Evolutionary conservation across 2,329 filamentous ascomycete species (phyloP), one percentile per base, ranked within the genome.

Genomic region (Botrytis fabae): DNA sequence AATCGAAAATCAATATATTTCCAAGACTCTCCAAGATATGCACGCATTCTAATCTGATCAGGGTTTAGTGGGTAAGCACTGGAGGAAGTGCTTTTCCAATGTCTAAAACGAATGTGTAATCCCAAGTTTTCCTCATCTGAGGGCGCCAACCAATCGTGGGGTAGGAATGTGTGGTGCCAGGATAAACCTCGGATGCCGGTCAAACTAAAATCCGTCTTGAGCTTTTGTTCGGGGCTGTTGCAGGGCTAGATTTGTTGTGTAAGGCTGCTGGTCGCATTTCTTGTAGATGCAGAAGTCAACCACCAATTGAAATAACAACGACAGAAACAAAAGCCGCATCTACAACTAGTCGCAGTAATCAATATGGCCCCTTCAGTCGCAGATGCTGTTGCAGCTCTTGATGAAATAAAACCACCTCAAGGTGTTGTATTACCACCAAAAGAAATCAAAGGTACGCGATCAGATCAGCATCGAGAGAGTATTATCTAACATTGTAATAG

Each of bases 371-470:
- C 80, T 59, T 78, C 79, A 74, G 78, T 79, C 72, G 76, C 77
- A 6, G 87, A 88, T 81, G 82, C 85, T 76, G 82, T 84, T 59
- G 83, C 85, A 59, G 82, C 82, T 65, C 85, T 91, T 72, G 89
- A 94, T 75, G 88, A 90, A 75, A 88, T 90, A 81, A 95, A 94
- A 82, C 90, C 93, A 48, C 95, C 95, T 5, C 85, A 91, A 73
- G 94, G 94, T 75, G 88, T 97, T 76, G 93, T 98, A 73, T 88
- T 98, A 71, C 96, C 96, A 35, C 96, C 84, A 32, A 89, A 91
- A 81, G 93, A 95, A 80, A 94, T 98, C 80, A 91, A 94, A 85
- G 86, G 86, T 86, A 78, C 74, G 35, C 32, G 63, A 46, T 32
- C 18, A 70, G 46, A 46, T 25, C 60, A 61, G 38, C 38, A 60